phyloP scores from a whole-genome alignment of 108 stramenopile genomes.

The Seminavis robusta region DNA sequence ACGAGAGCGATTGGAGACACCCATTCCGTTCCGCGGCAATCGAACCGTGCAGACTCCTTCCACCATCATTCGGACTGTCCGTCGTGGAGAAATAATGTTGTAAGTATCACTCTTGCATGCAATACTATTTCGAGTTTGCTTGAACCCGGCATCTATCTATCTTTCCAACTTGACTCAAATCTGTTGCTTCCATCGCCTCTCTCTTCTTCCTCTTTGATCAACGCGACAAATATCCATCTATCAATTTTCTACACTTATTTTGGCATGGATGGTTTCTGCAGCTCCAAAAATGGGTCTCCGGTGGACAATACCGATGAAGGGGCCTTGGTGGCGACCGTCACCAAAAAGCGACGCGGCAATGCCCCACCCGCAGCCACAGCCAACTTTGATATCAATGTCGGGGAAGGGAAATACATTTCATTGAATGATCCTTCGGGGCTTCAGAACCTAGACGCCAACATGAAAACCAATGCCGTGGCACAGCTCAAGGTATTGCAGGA shows the following conservation, averaged over 20 bases:
- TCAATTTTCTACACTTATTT: slow-evolving; percentile 1
- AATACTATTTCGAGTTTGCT: background rate
- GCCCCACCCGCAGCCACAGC: background rate
- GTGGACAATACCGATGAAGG: slow-evolving; percentile 56
- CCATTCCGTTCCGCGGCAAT: slow-evolving; percentile 6
- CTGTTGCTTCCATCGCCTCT: background rate
- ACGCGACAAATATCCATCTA: slow-evolving; percentile 1
- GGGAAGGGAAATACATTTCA: slow-evolving; percentile 61
- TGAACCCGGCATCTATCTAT: slow-evolving; percentile 8
- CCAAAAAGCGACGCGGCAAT: slow-evolving; percentile 35
- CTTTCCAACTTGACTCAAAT: slow-evolving; percentile 4
- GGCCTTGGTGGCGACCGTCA: slow-evolving; percentile 64
- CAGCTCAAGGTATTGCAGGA: slow-evolving; percentile 71
- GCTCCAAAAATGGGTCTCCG: slow-evolving; percentile 71
- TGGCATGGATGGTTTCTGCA: slow-evolving; percentile 1
- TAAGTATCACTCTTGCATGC: slow-evolving; percentile 9
- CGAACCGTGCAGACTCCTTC: background rate
- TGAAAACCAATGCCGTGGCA: slow-evolving; percentile 53
- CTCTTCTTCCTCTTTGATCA: background rate
- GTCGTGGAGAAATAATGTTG: slow-evolving; percentile 62
- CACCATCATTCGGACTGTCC: slow-evolving; percentile 44
- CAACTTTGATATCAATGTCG: slow-evolving; percentile 62
- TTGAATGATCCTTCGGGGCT: slow-evolving; percentile 56
- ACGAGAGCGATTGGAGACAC: slow-evolving; percentile 40
- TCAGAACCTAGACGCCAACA: slow-evolving; percentile 37